phyloP scores from a whole-genome alignment of 495 filamentous ascomycete species.

The Pseudomonodictys pantanalensis region DNA sequence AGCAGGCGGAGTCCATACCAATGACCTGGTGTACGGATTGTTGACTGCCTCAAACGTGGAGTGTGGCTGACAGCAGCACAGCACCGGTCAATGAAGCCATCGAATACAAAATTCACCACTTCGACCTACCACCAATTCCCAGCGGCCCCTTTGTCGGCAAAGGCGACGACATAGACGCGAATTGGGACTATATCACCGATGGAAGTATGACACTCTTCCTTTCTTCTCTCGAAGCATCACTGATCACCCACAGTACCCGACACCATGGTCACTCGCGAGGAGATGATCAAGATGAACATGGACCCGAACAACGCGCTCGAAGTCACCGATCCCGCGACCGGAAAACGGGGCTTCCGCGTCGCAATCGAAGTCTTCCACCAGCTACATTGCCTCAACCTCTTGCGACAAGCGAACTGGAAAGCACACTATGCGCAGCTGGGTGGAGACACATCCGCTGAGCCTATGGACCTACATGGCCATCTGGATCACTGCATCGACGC shows the following conservation, averaged over 20 bases:
- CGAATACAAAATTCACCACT: conserved; percentile 17
- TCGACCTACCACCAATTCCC: conserved; percentile 10
- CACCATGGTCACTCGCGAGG: conserved; percentile 20
- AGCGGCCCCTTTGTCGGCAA: conserved; percentile 7
- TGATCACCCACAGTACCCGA: conserved; percentile 2
- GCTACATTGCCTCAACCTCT: conserved; percentile 17
- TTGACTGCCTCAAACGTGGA: not conserved
- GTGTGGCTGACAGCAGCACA: not conserved
- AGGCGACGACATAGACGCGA: conserved; percentile 14
- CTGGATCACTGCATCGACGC: conserved; percentile 20
- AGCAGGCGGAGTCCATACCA: conserved; percentile 7
- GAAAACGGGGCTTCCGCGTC: conserved; percentile 16
- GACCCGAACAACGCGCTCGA: conserved; percentile 17
- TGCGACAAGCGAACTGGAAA: conserved; percentile 16
- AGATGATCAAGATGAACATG: conserved; percentile 23
- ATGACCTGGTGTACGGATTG: conserved; percentile 17
- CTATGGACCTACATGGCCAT: conserved; percentile 9
- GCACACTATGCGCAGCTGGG: conserved; percentile 7
- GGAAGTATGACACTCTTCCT: conserved; percentile 2
- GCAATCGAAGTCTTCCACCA: conserved; percentile 24
- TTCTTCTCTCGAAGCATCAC: not conserved
- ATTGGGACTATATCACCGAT: conserved; percentile 14
- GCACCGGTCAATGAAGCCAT: conserved; percentile 18
- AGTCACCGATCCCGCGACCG: conserved; percentile 13
- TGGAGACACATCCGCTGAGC: conserved; percentile 12